phyloP scores from a whole-genome alignment of 768 basidiomycete genomes.

The Agaricus subrufescens region DNA sequence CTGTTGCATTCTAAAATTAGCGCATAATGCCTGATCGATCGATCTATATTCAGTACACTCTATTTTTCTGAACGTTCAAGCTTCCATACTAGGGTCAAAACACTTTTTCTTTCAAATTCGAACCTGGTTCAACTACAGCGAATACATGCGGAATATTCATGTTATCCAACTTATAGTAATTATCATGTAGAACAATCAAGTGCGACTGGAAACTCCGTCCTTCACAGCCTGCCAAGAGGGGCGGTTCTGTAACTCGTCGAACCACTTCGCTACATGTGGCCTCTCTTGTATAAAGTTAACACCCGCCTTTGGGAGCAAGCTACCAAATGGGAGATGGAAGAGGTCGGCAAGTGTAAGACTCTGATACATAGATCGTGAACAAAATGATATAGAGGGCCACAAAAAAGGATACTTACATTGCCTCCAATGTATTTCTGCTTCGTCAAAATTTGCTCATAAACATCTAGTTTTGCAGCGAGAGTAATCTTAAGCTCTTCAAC shows the following conservation, averaged over 20 bases:
- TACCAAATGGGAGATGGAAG: constrained; percentile 40
- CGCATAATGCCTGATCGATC: too few relatives aligned
- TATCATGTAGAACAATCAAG: constrained; percentile 22
- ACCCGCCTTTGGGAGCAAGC: constrained; percentile 21
- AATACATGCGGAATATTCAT: not conserved
- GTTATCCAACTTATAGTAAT: not conserved
- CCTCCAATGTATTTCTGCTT: constrained; percentile 55
- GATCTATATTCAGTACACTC: too few relatives aligned
- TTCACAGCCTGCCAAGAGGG: constrained; percentile 47
- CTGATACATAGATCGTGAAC: constrained; percentile 18
- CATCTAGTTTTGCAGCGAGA: constrained; percentile 38
- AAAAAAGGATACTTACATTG: constrained; percentile 31
- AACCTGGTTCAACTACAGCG: too few relatives aligned
- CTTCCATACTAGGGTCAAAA: too few relatives aligned
- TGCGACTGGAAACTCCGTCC: constrained; percentile 22
- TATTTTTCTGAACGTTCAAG: too few relatives aligned
- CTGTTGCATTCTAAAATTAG: too few relatives aligned
- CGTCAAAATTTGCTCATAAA: constrained; percentile 47
- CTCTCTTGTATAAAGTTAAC: constrained; percentile 27
- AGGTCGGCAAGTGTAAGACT: constrained; percentile 43
- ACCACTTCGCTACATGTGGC: constrained; percentile 41
- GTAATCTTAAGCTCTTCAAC: constrained; percentile 23
- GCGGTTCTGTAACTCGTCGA: constrained; percentile 31
- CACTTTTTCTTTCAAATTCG: too few relatives aligned
- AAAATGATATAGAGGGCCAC: not conserved